Evolutionary conservation across 306 rosid genomes (phyloP), one percentile per base, ranked within the genome.

Genomic region (Hylodesmum podocarpum): DNA sequence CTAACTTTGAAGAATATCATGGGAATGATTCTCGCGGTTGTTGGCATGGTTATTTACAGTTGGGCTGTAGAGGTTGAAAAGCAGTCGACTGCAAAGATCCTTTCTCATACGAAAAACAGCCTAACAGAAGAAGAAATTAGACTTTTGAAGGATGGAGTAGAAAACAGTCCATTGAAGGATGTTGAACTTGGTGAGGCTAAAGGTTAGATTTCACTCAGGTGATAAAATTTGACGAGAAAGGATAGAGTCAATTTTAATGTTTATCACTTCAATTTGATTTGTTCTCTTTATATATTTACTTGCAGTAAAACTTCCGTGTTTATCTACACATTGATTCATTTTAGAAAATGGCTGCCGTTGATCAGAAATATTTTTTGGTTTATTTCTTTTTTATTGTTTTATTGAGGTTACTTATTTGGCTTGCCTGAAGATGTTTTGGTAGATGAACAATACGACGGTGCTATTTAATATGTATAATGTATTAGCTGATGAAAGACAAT

Each of bases 41-140:
- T 83, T 50, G 96, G 97, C 49, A 92, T 92, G 97, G 83, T 92
- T 50, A 84, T 92, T 69, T 92, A 92, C 68, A 92, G 97, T 86
- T 92, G 97, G 97, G 96, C 96, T 43, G 92, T 88, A 40, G 97
- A 92, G 83, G 16, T 22, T 21, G 97, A 79, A 36, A 92, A 92
- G 76, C 87, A 73, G 37, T 73, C 87, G 34, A 84, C 55, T 73
- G 29, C 64, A 31, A 92, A 90, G 85, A 51, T 84, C 21, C 14
- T 65, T 40, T 25, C 84, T 72, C 75, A 74, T 63, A 39, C 65
- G 11, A 92, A 90, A 83, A 87, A 83, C 77, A 90, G 93, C 89
- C 74, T 92, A 40, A 90, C 96, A 1, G 96, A 90, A 70, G 97
- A 92, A 85, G 97, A 92, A 76, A 86, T 90, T 64, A 82, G 84